Evolutionary conservation across 225 moss, liverwort and hornwort genomes (phyloP).

Genomic region (Bryum argenteum): DNA sequence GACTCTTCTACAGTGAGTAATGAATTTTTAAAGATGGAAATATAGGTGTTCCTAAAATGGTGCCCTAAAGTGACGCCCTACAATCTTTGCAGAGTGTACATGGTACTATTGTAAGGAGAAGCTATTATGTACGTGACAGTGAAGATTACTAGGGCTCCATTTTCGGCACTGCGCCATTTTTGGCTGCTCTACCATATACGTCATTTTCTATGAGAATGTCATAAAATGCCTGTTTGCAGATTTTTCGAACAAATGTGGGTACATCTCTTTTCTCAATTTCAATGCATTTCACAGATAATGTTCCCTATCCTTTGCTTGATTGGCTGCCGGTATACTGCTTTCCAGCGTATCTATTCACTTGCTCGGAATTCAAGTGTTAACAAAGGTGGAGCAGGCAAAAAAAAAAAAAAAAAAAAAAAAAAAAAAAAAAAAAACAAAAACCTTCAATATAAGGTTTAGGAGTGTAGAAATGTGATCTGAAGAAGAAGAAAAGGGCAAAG

Average conservation of each 20-base stretch:
- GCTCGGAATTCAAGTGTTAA: constrained; percentile 37
- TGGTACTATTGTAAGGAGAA: too few species aligned
- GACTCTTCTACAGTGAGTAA: too few species aligned
- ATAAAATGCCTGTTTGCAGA: constrained; percentile 57
- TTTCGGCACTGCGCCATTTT: too few species aligned
- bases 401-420: not conserved
- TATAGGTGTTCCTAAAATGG: too few species aligned
- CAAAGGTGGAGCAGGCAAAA: constrained; percentile 7
- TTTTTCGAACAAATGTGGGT: constrained; percentile 60
- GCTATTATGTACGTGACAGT: too few species aligned
- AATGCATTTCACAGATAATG: constrained; percentile 60
- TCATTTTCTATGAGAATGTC: constrained; percentile 63
- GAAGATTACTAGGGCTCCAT: too few species aligned
- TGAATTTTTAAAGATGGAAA: too few species aligned
- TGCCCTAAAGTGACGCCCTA: too few species aligned
- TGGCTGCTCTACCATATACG: too few species aligned
- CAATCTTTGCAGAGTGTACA: too few species aligned
- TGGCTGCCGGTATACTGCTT: constrained; percentile 59
- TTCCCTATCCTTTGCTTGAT: constrained; percentile 49
- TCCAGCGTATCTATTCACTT: constrained; percentile 70
- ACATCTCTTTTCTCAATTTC: constrained; percentile 69
- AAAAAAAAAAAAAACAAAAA: too few species aligned
- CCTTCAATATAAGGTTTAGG: not conserved
- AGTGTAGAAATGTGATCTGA: constrained; percentile 42
- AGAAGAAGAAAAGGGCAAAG: constrained; percentile 69